These are phyloP conservation scores for Rhodocollybia butyracea DNA, from an alignment of 768 basidiomycete species.

Conservation along the genomic window DNA sequence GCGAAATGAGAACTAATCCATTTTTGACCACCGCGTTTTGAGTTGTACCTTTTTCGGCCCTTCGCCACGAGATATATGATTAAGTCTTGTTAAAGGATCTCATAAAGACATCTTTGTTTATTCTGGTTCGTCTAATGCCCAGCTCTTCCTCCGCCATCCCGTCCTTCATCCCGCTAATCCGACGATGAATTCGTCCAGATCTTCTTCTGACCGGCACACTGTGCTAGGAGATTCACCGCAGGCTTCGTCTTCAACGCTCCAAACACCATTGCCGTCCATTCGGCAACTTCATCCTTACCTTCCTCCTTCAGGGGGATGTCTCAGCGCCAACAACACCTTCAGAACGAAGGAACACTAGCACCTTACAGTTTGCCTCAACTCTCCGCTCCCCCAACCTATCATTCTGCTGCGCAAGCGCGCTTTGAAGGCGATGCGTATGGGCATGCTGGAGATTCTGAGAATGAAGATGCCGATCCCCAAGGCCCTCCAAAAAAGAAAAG, in stretches of 20 bases:
- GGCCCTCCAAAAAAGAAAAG: conserved; percentile 80
- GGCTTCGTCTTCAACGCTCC: neutral
- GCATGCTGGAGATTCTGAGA: conserved; percentile 51
- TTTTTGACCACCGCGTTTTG: conserved; percentile 1
- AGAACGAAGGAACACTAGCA: conserved; percentile 20
- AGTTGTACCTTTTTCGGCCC: conserved; percentile 3
- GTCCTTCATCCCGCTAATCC: neutral
- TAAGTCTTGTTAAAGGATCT: neutral
- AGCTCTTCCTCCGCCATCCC: conserved; percentile 3
- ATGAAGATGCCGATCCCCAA: conserved; percentile 46
- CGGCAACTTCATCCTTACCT: conserved; percentile 66
- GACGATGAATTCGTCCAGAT: conserved; percentile 1
- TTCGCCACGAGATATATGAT: conserved; percentile 3
- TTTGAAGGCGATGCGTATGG: conserved; percentile 29
- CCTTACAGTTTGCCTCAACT: conserved; percentile 23
- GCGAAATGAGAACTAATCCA: conserved; percentile 2
- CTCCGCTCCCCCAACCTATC: conserved; percentile 16
- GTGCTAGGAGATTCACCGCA: neutral
- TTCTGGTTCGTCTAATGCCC: conserved; percentile 5
- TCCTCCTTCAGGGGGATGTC: conserved; percentile 42
- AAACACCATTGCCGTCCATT: conserved; percentile 51
- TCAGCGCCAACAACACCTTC: conserved; percentile 22
- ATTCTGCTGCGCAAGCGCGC: conserved; percentile 16
- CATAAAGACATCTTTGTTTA: neutral
- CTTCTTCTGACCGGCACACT: neutral